phyloP scores from a whole-genome alignment of 1,139 yeast species.

The Scheffersomyces cryptocercus region DNA sequence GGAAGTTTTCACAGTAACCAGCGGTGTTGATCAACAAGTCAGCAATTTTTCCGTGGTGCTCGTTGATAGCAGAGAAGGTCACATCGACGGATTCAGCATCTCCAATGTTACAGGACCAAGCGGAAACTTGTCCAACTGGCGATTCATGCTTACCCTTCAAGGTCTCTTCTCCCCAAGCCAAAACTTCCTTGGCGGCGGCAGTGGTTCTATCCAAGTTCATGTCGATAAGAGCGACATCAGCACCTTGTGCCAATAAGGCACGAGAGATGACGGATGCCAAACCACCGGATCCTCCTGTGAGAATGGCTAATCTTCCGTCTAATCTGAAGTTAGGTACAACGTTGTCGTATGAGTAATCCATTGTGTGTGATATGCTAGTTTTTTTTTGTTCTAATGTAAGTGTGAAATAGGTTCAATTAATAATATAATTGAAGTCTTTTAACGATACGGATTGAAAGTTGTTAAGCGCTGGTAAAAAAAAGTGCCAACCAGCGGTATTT shows the following conservation, averaged over 20 bases:
- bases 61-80: conserved; percentile 50
- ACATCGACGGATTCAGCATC: conserved; percentile 62
- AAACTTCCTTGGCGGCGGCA: conserved; percentile 60
- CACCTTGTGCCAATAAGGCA: conserved; percentile 66
- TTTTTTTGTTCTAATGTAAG: not conserved
- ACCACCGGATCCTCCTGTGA: conserved; percentile 87
- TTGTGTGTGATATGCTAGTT: conserved; percentile 1
- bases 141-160: conserved; percentile 40
- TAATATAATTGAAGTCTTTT: not conserved
- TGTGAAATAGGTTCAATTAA: not conserved
- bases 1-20: conserved; percentile 79
- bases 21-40: conserved; percentile 74
- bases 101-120: conserved; percentile 79
- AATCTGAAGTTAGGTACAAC: conserved; percentile 59
- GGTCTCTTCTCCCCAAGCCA: conserved; percentile 53
- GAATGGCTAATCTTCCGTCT: conserved; percentile 69
- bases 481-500: not conserved
- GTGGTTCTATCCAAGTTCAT: conserved; percentile 61
- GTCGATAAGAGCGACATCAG: conserved; percentile 76
- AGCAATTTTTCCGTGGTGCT: conserved; percentile 61
- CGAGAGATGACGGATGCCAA: conserved; percentile 67
- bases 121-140: conserved; percentile 53
- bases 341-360: conserved; percentile 39
- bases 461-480: not conserved
- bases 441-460: not conserved